Evolutionary conservation across 2,329 filamentous ascomycete species (phyloP), one percentile per base, ranked within the genome.

Genomic region (Aspergillus unguis): DNA sequence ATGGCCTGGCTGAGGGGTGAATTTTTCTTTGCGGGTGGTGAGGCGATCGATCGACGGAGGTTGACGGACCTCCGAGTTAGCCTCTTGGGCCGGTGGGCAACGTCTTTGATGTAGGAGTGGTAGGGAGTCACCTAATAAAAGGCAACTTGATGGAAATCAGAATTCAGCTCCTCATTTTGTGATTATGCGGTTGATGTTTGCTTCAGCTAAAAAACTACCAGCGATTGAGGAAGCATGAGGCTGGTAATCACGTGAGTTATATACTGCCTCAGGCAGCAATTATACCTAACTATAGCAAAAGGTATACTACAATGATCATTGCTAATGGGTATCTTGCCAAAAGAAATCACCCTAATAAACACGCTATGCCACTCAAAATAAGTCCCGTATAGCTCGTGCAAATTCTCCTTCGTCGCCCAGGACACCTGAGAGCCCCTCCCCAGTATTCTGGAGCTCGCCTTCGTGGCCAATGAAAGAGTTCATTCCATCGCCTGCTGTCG

Each of bases 361-460:
- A 38, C 28, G 32, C 23, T 6, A 23, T 8, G 11, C 3, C 26
- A 8, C 23, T 73, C 61, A 85, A 55, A 85, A 85, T 44, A 85
- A 64, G 61, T 84, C 80, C 57, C 80, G 75, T 65, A 86, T 74
- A 33, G 85, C 82, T 53, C 77, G 75, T 31, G 79, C 77, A 65
- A 85, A 71, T 61, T 84, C 83, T 38, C 83, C 82, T 53, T 85
- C 82, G 44, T 76, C 77, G 3, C 78, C 79, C 57, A 81, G 73
- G 6, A 75, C 73, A 3, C 72, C 73, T 44, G 71, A 69, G 17
- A 75, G 60, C 32, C 70, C 70, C 41, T 76, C 74, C 3, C 75
- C 74, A 8, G 73, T 73, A 56, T 74, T 74, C 28, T 66, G 65
- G 10, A 74, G 62, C 28, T 72, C 72, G 8, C 71, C 69, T 44